Evolutionary conservation across 345 rosid species (phyloP).

Genomic region (Populus simonii): DNA sequence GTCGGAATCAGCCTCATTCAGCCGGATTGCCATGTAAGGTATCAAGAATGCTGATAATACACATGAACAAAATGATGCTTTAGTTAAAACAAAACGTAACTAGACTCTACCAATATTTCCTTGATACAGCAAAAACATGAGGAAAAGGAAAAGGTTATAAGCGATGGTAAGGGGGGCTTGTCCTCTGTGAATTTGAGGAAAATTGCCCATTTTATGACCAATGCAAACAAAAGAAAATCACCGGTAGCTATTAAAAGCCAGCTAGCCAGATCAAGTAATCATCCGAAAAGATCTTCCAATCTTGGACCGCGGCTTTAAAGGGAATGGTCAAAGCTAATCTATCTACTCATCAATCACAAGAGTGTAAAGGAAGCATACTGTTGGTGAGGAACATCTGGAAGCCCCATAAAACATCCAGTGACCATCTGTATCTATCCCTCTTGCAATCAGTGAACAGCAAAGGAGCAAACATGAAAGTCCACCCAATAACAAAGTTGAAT

Average conservation of each 20-base stretch:
- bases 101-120: not conserved
- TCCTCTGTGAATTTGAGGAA: not conserved
- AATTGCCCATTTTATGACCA: not conserved
- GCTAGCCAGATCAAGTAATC: not conserved
- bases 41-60: conserved; percentile 65
- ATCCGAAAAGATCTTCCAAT: not conserved
- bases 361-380: conserved; percentile 43
- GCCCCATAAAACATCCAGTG: conserved; percentile 76
- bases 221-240: not conserved
- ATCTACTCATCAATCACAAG: not conserved
- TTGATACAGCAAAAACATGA: not conserved
- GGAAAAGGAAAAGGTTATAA: not conserved
- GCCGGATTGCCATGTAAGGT: conserved; percentile 91
- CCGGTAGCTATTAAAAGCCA: not conserved
- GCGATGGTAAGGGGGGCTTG: not conserved
- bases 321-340: conserved; percentile 4
- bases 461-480: conserved; percentile 99
- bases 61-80: not conserved
- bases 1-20: conserved; percentile 47
- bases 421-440: conserved; percentile 73
- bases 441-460: conserved; percentile 74
- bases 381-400: conserved; percentile 96
- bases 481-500: conserved; percentile 89
- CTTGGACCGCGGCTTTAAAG: not conserved
- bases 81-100: not conserved